phyloP scores from a whole-genome alignment of 768 basidiomycete genomes.

The Mycena galopus region DNA sequence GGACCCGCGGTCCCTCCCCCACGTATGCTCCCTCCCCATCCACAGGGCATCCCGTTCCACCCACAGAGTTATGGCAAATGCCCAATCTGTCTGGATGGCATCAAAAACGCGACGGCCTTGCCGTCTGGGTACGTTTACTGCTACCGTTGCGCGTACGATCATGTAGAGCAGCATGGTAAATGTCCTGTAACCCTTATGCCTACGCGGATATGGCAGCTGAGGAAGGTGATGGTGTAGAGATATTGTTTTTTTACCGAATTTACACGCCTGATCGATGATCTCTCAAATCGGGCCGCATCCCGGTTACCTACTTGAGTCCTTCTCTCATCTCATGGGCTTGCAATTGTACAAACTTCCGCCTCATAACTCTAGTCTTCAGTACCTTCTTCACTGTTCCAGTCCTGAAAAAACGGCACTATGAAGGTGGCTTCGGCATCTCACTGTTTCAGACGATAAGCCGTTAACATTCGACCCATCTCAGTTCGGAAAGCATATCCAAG shows the following conservation, averaged over 20 bases:
- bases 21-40: constrained; percentile 79
- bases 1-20: constrained; percentile 86
- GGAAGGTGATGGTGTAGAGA: constrained; percentile 85
- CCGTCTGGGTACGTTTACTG: constrained; percentile 97
- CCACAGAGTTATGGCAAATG: constrained; percentile 82
- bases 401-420: constrained; percentile 19
- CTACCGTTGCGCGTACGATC: constrained; percentile 90
- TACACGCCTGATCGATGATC: neutral
- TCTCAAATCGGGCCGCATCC: constrained; percentile 12
- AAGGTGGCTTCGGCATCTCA: constrained; percentile 17
- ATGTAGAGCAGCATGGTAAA: constrained; percentile 79
- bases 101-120: constrained; percentile 90
- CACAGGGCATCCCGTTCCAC: constrained; percentile 76
- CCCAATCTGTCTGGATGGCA: constrained; percentile 78
- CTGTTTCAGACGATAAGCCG: neutral
- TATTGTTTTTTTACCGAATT: too few species aligned
- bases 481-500: constrained; percentile 99
- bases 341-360: constrained; percentile 21
- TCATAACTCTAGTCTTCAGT: constrained; percentile 9
- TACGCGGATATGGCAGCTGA: constrained; percentile 82
- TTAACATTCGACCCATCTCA: constrained; percentile 46
- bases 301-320: constrained; percentile 8
- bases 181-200: constrained; percentile 92
- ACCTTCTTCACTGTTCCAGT: constrained; percentile 7
- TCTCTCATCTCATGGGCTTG: constrained; percentile 28